Percentiles rank a stretch among this genome's conserved stretches.
Conservation (phyloP, 345 rosid species). For the Ceriops tagal region DNA sequence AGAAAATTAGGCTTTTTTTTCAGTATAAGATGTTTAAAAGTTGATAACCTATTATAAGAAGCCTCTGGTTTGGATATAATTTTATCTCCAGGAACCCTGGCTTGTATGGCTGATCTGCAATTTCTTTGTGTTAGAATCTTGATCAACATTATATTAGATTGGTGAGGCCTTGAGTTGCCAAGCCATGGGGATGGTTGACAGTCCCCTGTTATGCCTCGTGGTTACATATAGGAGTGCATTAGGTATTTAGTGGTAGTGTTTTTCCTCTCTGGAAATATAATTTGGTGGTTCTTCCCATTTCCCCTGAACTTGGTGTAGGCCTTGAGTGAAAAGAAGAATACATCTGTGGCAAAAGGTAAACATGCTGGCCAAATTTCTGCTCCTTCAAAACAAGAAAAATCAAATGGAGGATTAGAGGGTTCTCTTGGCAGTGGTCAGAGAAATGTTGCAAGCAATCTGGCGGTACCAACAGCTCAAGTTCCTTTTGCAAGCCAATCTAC, state of each 20-base stretch:
- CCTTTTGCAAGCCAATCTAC: constrained; percentile 40
- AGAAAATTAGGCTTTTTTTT: too few species aligned
- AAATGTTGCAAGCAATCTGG: constrained; percentile 33
- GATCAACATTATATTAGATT: too few species aligned
- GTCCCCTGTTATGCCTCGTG: too few species aligned
- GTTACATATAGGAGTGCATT: neutral
- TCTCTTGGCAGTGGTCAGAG: constrained; percentile 38
- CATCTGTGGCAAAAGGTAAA: constrained; percentile 16
- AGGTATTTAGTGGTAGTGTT: neutral
- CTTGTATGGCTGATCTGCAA: too few species aligned
- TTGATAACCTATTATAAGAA: too few species aligned
- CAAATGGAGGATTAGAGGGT: constrained; percentile 37
- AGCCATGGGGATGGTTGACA: too few species aligned
- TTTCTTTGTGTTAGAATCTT: too few species aligned
- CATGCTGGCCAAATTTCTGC: constrained; percentile 32
- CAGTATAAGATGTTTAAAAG: too few species aligned
- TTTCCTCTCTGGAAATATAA: neutral
- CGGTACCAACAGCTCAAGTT: constrained; percentile 36
- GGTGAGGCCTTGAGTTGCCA: too few species aligned
- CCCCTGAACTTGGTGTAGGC: constrained; percentile 13
- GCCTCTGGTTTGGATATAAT: too few species aligned
- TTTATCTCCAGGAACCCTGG: too few species aligned
- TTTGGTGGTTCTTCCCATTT: neutral
- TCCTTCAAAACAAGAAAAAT: constrained; percentile 47
- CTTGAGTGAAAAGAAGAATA: constrained; percentile 12